Evolutionary conservation across 2,329 filamentous ascomycete species (phyloP).

Genomic region (Diaporthe destruens): DNA sequence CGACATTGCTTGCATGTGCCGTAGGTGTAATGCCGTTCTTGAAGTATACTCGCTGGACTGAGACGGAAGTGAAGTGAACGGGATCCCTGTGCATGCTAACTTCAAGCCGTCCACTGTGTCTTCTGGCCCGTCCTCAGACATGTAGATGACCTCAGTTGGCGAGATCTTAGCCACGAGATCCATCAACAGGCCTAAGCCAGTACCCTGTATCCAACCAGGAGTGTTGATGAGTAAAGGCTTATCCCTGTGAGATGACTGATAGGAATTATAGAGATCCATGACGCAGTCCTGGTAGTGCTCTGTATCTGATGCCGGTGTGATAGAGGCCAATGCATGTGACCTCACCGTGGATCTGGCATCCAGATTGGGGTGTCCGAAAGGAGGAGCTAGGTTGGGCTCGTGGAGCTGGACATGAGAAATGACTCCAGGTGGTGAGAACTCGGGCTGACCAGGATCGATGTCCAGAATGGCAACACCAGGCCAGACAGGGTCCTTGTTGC

Average conservation of each 20-base stretch:
- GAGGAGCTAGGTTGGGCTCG: constrained; percentile 72
- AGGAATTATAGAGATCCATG: constrained; percentile 71
- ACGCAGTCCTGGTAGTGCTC: constrained; percentile 75
- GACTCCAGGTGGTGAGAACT: constrained; percentile 78
- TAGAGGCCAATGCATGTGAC: constrained; percentile 75
- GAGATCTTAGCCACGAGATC: constrained; percentile 66
- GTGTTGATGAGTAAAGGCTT: constrained; percentile 79
- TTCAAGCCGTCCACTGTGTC: constrained; percentile 68
- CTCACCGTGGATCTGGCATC: constrained; percentile 61
- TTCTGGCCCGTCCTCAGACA: constrained; percentile 73
- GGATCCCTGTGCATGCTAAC: constrained; percentile 54
- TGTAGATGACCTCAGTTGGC: constrained; percentile 75
- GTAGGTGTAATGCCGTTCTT: constrained; percentile 73
- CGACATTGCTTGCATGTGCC: constrained; percentile 82
- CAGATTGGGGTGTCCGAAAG: constrained; percentile 71
- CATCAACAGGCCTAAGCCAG: constrained; percentile 74
- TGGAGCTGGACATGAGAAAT: constrained; percentile 74
- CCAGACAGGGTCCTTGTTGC: constrained; percentile 47
- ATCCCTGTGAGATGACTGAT: constrained; percentile 59
- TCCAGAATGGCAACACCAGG: constrained; percentile 72
- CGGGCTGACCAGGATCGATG: constrained; percentile 82
- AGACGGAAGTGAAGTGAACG: constrained; percentile 69
- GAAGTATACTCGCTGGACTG: constrained; percentile 67
- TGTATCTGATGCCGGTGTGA: constrained; percentile 74
- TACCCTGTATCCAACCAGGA: constrained; percentile 79